Base-by-base conservation (phyloP, 1,139 yeast genomes). In the Hansenula lynferdii region DNA sequence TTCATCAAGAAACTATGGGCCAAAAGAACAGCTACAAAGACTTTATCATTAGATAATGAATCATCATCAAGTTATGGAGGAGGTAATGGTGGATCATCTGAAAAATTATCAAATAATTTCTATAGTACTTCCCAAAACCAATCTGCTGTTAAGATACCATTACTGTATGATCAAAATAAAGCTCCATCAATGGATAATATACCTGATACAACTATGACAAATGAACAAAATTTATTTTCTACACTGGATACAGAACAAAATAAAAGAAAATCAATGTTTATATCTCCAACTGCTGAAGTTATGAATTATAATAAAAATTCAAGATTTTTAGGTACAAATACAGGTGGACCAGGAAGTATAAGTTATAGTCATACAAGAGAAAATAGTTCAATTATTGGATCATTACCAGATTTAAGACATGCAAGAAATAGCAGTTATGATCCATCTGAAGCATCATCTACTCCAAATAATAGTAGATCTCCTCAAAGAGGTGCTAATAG, bases 251-350 rank as follows among this genome's bases (percentile, higher is more conserved):
- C 28, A 15, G 28, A 33, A 15, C 34, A 40, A 32, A 34, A 34
- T 25, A 56, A 51, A 40, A 57, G 59, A 48, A 56, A 46, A 40
- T 51, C 60, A 2, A 70, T 83, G 73, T 85, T 80, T 57, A 76
- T 85, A 41, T 82, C 92, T 6, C 95, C 95, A 27, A 85, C 94
- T 2, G 84, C 82, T 16, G 89, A 83, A 54, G 83, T 81, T 28
- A 75, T 80, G 77, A 69, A 68, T 44, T 54, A 57, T 32, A 59
- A 65, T 46, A 14, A 31, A 21, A 27, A 23, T 12, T 15, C 37
- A 30, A 24, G 28, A 34, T 20, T 24, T 12, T 28, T 19, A 8
- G 18, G 30, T 2, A 14, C 15, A 18, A 18, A 17, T 11, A 19
- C 19, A 17, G 33, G 20, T 16, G 20, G 29, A 16, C 8, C 14